These are phyloP conservation scores for Pseudogymnoascus sp. DNA, from an alignment of 2,329 filamentous ascomycete species.

Conservation along the genomic window DNA sequence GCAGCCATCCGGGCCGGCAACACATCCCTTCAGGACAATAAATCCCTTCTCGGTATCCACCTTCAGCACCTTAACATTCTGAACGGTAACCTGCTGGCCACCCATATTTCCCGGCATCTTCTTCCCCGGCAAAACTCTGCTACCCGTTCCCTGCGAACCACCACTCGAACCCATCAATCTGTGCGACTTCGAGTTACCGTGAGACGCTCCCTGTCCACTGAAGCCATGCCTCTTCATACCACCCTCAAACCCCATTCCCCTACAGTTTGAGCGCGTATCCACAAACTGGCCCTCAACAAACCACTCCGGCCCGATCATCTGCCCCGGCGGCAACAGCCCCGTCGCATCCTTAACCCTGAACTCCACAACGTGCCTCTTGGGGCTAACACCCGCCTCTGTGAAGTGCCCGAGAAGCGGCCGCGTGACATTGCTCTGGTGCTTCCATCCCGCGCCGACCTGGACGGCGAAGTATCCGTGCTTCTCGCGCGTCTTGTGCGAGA, in stretches of 20 bases:
- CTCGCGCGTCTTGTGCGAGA: conserved; percentile 74
- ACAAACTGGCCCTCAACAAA: conserved; percentile 87
- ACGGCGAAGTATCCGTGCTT: conserved; percentile 90
- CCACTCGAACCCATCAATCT: conserved; percentile 85
- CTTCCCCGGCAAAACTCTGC: conserved; percentile 88
- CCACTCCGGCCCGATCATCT: conserved; percentile 75
- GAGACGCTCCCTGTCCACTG: conserved; percentile 76
- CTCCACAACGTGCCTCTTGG: conserved; percentile 77
- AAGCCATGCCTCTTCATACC: conserved; percentile 97
- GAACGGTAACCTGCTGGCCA: conserved; percentile 75
- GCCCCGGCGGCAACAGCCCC: conserved; percentile 70
- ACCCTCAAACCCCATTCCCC: conserved; percentile 90
- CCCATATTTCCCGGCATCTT: conserved; percentile 98
- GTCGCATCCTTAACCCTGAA: conserved; percentile 71
- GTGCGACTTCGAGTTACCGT: conserved; percentile 94
- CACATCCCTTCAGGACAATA: conserved; percentile 76
- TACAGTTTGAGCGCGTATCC: conserved; percentile 69
- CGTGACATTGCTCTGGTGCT: conserved; percentile 67
- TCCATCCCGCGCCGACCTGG: conserved; percentile 74
- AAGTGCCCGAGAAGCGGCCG: conserved; percentile 82
- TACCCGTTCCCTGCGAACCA: conserved; percentile 84
- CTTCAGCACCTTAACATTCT: conserved; percentile 84
- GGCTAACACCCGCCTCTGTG: conserved; percentile 69
- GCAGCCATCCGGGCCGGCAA: conserved; percentile 82
- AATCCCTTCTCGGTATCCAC: conserved; percentile 82